Percentiles rank a stretch among this genome's conserved stretches.
These are phyloP conservation scores for Murraya paniculata DNA, from an alignment of 345 rosid species.

Conservation along the genomic window DNA sequence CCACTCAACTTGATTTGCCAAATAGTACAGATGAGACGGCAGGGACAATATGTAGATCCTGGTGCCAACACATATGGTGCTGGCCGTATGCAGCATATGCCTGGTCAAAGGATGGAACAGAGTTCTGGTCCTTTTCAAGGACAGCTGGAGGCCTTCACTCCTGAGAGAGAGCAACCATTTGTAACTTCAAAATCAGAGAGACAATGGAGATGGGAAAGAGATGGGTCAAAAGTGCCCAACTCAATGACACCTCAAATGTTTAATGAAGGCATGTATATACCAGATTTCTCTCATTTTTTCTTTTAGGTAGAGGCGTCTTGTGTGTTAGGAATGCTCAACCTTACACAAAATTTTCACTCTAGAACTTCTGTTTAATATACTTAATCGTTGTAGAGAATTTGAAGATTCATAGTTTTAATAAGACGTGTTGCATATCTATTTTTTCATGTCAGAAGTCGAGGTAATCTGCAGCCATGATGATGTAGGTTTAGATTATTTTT, in stretches of 20 bases:
- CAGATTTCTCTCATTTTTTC: not conserved
- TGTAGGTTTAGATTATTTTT: not conserved
- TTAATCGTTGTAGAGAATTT: not conserved
- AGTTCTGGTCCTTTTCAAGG: slow-evolving; percentile 60
- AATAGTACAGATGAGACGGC: slow-evolving; percentile 54
- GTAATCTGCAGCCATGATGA: not conserved
- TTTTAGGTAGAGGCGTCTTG: not conserved
- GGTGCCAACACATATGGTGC: slow-evolving; percentile 52
- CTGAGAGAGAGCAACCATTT: slow-evolving; percentile 68
- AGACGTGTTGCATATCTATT: not conserved
- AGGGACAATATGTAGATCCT: slow-evolving; percentile 56
- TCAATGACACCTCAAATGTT: slow-evolving; percentile 45
- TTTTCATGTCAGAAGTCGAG: not conserved
- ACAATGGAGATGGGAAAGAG: slow-evolving; percentile 81
- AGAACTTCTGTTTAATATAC: not conserved
- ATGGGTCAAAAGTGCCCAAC: slow-evolving; percentile 58
- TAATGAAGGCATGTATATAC: slow-evolving; percentile 49
- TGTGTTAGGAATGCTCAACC: not conserved
- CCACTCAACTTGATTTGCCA: slow-evolving; percentile 6
- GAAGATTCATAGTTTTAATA: not conserved
- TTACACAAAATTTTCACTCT: not conserved
- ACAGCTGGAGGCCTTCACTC: slow-evolving; percentile 87
- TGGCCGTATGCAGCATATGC: slow-evolving; percentile 59
- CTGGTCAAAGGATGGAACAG: slow-evolving; percentile 47
- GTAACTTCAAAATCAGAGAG: slow-evolving; percentile 47